Conservation (phyloP, 306 rosid species). For the Malus sylvestris region DNA sequence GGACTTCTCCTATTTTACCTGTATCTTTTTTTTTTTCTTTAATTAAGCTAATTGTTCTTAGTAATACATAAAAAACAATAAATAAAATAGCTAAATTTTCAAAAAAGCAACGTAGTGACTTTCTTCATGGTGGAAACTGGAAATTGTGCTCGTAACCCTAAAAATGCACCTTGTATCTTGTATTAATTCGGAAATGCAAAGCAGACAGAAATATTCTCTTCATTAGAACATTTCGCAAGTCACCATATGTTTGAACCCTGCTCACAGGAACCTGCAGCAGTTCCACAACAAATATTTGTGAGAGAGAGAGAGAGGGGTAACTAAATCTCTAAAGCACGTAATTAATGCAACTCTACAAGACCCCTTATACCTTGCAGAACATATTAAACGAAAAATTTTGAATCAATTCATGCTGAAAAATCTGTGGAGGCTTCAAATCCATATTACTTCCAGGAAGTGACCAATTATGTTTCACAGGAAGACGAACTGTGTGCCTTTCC, state of each 20-base stretch:
- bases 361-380: slow-evolving; percentile 78
- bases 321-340: not conserved
- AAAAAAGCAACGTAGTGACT: not conserved
- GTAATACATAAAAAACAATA: not conserved
- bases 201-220: slow-evolving; percentile 97
- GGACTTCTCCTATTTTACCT: not conserved
- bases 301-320: not conserved
- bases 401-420: slow-evolving; percentile 92
- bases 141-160: slow-evolving; percentile 10
- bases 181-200: slow-evolving; percentile 92
- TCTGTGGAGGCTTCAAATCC: slow-evolving; percentile 66
- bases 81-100: not conserved
- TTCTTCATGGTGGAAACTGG: not conserved
- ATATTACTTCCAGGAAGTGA: slow-evolving; percentile 69
- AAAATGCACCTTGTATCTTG: slow-evolving; percentile 87
- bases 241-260: slow-evolving; percentile 75
- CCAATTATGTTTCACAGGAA: slow-evolving; percentile 95
- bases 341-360: slow-evolving; percentile 5
- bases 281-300: slow-evolving; percentile 7
- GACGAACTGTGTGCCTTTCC: slow-evolving; percentile 85
- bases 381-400: slow-evolving; percentile 91
- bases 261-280: slow-evolving; percentile 87
- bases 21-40: not conserved
- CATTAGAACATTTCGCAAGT: slow-evolving; percentile 90
- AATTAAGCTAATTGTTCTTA: not conserved